These are phyloP conservation scores for Boletus huronensis DNA, from an alignment of 768 basidiomycete genomes.

Conservation along the genomic window DNA sequence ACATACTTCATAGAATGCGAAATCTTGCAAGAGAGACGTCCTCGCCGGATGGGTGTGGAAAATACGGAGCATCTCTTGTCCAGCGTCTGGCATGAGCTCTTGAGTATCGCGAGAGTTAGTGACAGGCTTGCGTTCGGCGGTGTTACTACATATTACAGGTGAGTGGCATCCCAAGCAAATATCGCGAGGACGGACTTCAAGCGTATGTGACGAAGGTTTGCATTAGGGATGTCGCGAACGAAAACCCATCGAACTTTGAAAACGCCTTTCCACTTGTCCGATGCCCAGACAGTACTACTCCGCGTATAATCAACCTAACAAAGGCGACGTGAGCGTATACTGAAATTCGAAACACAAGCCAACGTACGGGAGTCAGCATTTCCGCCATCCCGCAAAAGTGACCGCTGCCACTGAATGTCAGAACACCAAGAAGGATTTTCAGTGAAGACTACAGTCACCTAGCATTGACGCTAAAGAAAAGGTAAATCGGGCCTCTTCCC, in stretches of 20 bases:
- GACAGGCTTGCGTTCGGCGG: slow-evolving; percentile 96
- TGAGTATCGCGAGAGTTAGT: slow-evolving; percentile 98
- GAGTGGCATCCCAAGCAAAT: slow-evolving; percentile 8
- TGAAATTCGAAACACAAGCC: neutral
- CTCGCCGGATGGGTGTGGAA: slow-evolving; percentile 91
- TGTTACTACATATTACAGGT: slow-evolving; percentile 61
- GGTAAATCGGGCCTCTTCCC: slow-evolving; percentile 89
- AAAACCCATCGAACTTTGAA: slow-evolving; percentile 99
- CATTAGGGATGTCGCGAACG: slow-evolving; percentile 92
- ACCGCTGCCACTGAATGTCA: slow-evolving; percentile 49
- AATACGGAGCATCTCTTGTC: slow-evolving; percentile 94
- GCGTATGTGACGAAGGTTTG: slow-evolving; percentile 84
- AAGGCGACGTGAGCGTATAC: neutral
- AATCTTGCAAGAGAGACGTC: slow-evolving; percentile 91
- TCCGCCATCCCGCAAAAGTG: slow-evolving; percentile 99
- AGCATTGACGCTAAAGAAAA: slow-evolving; percentile 98
- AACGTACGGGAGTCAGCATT: slow-evolving; percentile 86
- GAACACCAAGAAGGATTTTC: neutral
- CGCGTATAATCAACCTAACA: slow-evolving; percentile 83
- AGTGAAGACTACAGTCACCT: slow-evolving; percentile 40
- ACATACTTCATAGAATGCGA: slow-evolving; percentile 84
- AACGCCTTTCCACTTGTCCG: slow-evolving; percentile 99
- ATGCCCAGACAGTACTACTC: slow-evolving; percentile 97
- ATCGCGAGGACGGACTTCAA: slow-evolving; percentile 51
- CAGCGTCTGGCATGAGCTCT: slow-evolving; percentile 92